Percentiles rank a stretch among this genome's conserved stretches.
Conservation (phyloP, 441 rosid genomes). For the Monsonia emarginata region DNA sequence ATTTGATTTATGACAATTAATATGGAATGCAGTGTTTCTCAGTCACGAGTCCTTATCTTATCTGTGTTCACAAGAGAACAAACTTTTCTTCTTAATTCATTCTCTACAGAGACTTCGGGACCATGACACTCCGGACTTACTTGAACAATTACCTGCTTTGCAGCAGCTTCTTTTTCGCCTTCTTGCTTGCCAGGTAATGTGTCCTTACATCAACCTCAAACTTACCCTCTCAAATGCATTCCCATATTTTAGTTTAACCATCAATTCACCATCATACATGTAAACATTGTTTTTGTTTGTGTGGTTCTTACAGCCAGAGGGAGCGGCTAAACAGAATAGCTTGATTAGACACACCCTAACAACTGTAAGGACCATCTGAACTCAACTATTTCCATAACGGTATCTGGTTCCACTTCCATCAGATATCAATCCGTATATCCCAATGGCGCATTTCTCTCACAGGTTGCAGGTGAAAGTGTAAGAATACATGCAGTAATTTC, state of each 20-base stretch:
- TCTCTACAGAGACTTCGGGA: slow-evolving; percentile 26
- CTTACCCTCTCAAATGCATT: neutral
- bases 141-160: slow-evolving; percentile 38
- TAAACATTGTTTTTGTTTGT: neutral
- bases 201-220: neutral
- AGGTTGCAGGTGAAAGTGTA: slow-evolving; percentile 42
- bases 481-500: slow-evolving; percentile 35
- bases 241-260: neutral
- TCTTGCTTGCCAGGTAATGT: slow-evolving; percentile 41
- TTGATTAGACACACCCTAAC: slow-evolving; percentile 38
- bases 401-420: neutral
- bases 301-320: slow-evolving; percentile 39
- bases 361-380: slow-evolving; percentile 28
- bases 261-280: neutral
- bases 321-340: slow-evolving; percentile 29
- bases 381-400: neutral
- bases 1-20: neutral
- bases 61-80: neutral
- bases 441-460: slow-evolving; percentile 4
- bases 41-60: neutral
- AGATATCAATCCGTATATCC: neutral
- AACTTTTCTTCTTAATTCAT: slow-evolving; percentile 6
- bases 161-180: slow-evolving; percentile 42
- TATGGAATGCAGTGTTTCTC: neutral
- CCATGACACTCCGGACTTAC: slow-evolving; percentile 28